These are phyloP conservation scores for Neurospora terricola DNA, from an alignment of 495 filamentous ascomycete species.

Conservation along the genomic window DNA sequence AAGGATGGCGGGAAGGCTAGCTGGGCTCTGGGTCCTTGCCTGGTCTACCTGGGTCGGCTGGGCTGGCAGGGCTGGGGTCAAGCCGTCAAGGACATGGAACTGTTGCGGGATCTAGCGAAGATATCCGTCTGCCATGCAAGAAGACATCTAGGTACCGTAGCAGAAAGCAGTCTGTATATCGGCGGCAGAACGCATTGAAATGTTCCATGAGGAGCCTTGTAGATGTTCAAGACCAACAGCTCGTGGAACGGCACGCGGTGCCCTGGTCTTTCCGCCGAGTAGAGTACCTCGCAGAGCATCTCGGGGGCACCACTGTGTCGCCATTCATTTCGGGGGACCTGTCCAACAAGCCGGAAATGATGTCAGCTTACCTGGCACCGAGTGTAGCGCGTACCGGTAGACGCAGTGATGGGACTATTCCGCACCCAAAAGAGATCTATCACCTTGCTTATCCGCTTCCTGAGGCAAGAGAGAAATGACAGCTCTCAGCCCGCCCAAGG, in stretches of 20 bases:
- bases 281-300: background rate
- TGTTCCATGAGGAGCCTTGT: background rate
- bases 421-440: background rate
- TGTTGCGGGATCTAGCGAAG: background rate
- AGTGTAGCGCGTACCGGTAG: background rate
- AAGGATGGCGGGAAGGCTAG: slow-evolving; percentile 15
- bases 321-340: background rate
- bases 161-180: background rate
- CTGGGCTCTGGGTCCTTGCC: background rate
- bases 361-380: background rate
- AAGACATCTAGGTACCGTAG: background rate
- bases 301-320: background rate
- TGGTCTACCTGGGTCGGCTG: slow-evolving; percentile 3
- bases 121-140: background rate
- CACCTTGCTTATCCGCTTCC: background rate
- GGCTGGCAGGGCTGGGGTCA: background rate
- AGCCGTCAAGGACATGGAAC: background rate
- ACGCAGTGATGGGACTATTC: background rate
- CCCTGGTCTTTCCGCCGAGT: background rate
- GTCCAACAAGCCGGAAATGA: background rate
- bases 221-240: background rate
- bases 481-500: background rate
- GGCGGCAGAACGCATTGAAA: background rate
- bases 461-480: background rate
- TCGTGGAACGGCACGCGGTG: background rate